Percentiles rank a stretch among this genome's conserved stretches.
Conservation (phyloP, 2,329 filamentous ascomycete genomes). For the Colletotrichum echinochloae region DNA sequence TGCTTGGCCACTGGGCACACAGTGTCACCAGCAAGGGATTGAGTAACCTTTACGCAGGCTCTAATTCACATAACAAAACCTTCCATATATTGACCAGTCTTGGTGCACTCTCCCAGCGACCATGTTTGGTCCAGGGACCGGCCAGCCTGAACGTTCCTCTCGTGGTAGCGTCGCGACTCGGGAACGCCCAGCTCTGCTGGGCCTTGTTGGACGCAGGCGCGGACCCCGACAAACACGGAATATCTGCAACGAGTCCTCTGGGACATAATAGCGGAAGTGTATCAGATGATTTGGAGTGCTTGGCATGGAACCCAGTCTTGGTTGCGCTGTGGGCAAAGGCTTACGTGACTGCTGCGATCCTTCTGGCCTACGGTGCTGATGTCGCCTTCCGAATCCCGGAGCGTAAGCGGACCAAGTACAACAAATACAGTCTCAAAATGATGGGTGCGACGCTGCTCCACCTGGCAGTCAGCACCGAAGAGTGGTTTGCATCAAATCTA, state of each 20-base stretch:
- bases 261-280: neutral
- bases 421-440: neutral
- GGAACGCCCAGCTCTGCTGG: conserved; percentile 14
- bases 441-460: neutral
- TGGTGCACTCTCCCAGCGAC: neutral
- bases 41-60: neutral
- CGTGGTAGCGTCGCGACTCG: conserved; percentile 5
- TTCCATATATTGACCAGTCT: neutral
- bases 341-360: neutral
- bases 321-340: neutral
- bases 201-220: conserved; percentile 8
- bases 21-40: neutral
- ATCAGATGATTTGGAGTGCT: neutral
- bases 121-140: neutral
- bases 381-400: neutral
- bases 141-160: neutral
- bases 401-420: neutral
- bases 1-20: neutral
- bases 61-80: neutral
- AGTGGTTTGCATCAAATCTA: neutral
- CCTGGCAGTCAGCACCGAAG: neutral
- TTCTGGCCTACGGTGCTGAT: neutral
- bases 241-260: neutral
- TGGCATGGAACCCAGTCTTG: neutral
- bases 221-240: neutral